Conservation (phyloP, 306 rosid genomes). For the cucumber (Cucumis sativus) region DNA sequence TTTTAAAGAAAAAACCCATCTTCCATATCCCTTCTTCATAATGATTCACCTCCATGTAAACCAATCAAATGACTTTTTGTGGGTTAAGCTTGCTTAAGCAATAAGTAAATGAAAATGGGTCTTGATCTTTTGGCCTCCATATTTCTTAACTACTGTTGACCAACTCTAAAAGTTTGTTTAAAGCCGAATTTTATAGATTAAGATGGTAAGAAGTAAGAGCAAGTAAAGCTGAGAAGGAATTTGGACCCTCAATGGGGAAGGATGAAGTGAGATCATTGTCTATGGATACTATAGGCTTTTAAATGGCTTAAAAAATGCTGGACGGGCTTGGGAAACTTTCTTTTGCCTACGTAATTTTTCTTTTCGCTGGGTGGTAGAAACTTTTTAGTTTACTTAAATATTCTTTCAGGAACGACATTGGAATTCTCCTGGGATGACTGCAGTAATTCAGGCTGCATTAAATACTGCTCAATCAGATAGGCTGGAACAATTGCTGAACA, state of each 20-base stretch:
- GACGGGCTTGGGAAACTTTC: background rate
- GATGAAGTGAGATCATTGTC: background rate
- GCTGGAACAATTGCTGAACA: constrained; percentile 53
- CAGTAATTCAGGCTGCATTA: constrained; percentile 47
- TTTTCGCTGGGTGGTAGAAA: background rate
- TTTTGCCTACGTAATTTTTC: background rate
- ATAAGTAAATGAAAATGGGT: no score
- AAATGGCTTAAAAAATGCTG: background rate
- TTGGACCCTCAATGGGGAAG: background rate
- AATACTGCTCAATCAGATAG: constrained; percentile 64
- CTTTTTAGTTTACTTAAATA: constrained; percentile 11
- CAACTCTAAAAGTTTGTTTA: background rate
- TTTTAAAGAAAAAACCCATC: no score
- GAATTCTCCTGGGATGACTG: constrained; percentile 77
- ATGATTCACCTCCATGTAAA: no score
- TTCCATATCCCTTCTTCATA: no score
- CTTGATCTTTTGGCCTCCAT: no score
- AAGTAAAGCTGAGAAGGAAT: background rate
- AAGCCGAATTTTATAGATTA: background rate
- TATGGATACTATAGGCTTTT: background rate
- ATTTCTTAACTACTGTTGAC: background rate
- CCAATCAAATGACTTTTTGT: no score
- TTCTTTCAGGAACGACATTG: constrained; percentile 82
- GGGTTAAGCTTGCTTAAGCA: no score
- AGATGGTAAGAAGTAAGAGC: background rate